These are phyloP conservation scores for Omphalea diandra DNA, from an alignment of 441 rosid species.

Conservation along the genomic window DNA sequence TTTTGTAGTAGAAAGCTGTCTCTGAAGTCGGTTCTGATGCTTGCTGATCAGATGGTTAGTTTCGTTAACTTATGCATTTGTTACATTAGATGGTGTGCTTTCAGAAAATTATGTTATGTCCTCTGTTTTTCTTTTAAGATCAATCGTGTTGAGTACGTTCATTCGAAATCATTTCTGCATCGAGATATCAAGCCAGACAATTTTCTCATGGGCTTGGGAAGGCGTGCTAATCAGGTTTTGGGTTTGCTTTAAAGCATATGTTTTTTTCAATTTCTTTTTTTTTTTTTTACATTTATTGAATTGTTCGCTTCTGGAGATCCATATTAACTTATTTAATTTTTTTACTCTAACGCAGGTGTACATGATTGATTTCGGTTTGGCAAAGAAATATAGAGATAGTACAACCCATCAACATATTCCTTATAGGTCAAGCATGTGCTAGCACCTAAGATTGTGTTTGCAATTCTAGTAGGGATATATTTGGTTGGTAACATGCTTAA, in stretches of 20 bases:
- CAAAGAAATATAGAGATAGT: constrained; percentile 89
- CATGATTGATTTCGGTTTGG: constrained; percentile 92
- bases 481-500: not conserved
- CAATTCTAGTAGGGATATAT: not conserved
- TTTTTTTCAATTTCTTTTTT: not conserved
- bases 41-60: constrained; percentile 95
- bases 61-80: constrained; percentile 1
- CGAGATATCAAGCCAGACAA: constrained; percentile 98
- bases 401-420: constrained; percentile 95
- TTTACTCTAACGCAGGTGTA: constrained; percentile 54
- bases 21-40: constrained; percentile 93
- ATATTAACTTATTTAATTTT: constrained; percentile 9
- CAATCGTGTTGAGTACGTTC: constrained; percentile 85
- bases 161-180: constrained; percentile 91
- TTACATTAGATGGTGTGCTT: constrained; percentile 5
- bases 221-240: constrained; percentile 94
- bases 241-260: constrained; percentile 13
- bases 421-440: constrained; percentile 55
- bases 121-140: constrained; percentile 44
- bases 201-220: constrained; percentile 94
- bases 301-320: not conserved
- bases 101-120: constrained; percentile 14
- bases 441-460: not conserved
- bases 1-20: constrained; percentile 95
- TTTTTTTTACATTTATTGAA: not conserved